Conservation (phyloP, 1,139 yeast genomes). For the Candida sp. region DNA sequence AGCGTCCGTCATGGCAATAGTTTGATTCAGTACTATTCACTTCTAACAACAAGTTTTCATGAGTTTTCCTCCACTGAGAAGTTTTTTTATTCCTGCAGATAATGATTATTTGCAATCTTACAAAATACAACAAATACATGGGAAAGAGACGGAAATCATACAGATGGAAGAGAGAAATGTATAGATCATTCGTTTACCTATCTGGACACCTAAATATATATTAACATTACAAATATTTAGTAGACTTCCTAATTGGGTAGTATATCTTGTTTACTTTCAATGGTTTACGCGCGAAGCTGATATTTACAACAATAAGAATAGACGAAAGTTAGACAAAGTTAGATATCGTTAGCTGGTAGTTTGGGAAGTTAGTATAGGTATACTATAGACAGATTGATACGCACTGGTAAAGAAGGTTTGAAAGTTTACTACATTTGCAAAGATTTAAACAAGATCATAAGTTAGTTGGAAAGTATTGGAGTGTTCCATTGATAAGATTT, state of each 20-base stretch:
- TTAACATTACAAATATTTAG: too few species aligned
- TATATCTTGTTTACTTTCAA: not conserved
- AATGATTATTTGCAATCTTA: not conserved
- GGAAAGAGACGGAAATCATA: too few species aligned
- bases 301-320: not conserved
- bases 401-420: too few species aligned
- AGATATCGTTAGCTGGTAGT: too few species aligned
- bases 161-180: too few species aligned
- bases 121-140: not conserved
- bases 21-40: not conserved
- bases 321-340: not conserved
- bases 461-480: too few species aligned
- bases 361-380: too few species aligned
- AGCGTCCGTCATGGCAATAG: slow-evolving; percentile 46
- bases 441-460: too few species aligned
- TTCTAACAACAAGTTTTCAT: not conserved
- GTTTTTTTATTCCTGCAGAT: not conserved
- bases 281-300: not conserved
- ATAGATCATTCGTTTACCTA: not conserved
- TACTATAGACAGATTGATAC: not conserved
- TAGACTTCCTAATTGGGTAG: not conserved
- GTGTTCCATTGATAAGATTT: too few species aligned
- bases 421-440: too few species aligned
- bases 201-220: too few species aligned
- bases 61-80: not conserved